These are phyloP conservation scores for Strigomonas culicis DNA, from an alignment of 208 protist species.

Conservation along the genomic window DNA sequence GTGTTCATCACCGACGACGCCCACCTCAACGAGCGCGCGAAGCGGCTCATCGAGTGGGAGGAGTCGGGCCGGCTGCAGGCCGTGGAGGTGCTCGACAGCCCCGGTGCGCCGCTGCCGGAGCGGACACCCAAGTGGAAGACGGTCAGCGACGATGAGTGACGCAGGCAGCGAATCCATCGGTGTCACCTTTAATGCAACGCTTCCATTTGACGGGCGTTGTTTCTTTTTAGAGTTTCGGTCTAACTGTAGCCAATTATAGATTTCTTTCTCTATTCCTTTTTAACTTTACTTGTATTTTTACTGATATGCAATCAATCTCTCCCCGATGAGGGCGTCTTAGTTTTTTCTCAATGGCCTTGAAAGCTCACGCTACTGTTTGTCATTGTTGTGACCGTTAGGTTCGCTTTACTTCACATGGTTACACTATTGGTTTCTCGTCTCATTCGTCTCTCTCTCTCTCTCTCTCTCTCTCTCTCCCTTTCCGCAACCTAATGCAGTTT, in stretches of 20 bases:
- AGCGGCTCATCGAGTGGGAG: slow-evolving; percentile 63
- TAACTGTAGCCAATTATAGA: slow-evolving; percentile 9
- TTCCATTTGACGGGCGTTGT: slow-evolving; percentile 3
- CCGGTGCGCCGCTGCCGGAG: slow-evolving; percentile 61
- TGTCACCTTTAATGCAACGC: background rate
- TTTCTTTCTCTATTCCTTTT: background rate
- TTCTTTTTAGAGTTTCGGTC: slow-evolving; percentile 6
- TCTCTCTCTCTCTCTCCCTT: slow-evolving; percentile 11
- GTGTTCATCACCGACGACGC: slow-evolving; percentile 81
- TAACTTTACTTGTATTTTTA: too few species aligned
- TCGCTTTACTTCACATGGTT: too few species aligned
- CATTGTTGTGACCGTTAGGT: too few species aligned
- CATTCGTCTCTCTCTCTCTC: too few species aligned
- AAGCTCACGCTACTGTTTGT: too few species aligned
- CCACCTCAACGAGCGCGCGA: slow-evolving; percentile 47
- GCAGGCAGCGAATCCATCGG: background rate
- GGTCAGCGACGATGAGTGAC: slow-evolving; percentile 7
- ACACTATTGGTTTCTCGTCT: too few species aligned
- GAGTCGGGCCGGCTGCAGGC: slow-evolving; percentile 36
- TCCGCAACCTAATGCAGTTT: slow-evolving; percentile 4
- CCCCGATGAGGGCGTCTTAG: too few species aligned
- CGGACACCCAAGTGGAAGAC: slow-evolving; percentile 60
- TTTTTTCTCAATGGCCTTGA: too few species aligned
- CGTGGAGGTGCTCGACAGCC: slow-evolving; percentile 34
- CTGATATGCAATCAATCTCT: too few species aligned